Percentiles rank a stretch among this genome's conserved stretches.
phyloP scores from a whole-genome alignment of 1,139 yeast species.

The Candida smagusa region DNA sequence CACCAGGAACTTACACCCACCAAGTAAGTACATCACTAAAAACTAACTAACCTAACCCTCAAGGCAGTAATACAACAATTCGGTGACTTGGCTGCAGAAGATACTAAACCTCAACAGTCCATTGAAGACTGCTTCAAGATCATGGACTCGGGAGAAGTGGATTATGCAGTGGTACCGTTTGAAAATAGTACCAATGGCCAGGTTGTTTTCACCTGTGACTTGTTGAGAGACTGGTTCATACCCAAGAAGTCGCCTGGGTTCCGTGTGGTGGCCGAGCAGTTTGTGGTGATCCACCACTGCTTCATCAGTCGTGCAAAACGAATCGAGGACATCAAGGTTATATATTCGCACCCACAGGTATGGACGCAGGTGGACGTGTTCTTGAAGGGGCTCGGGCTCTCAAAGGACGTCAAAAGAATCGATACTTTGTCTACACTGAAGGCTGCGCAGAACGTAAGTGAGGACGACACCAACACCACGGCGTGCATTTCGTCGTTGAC shows the following conservation, averaged over 20 bases:
- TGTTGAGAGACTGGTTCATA: slow-evolving; percentile 64
- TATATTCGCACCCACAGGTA: slow-evolving; percentile 95
- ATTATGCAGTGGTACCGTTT: slow-evolving; percentile 82
- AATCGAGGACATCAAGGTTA: slow-evolving; percentile 44
- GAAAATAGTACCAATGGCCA: slow-evolving; percentile 96
- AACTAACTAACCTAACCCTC: slow-evolving; percentile 11
- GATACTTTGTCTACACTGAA: slow-evolving; percentile 79
- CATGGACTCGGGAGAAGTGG: slow-evolving; percentile 46
- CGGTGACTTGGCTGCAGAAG: slow-evolving; percentile 17
- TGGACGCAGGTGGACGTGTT: slow-evolving; percentile 86
- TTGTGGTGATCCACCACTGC: slow-evolving; percentile 79
- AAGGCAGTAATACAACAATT: slow-evolving; percentile 81
- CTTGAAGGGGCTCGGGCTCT: slow-evolving; percentile 32
- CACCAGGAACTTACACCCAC: slow-evolving; percentile 87
- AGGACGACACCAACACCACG: slow-evolving; percentile 33
- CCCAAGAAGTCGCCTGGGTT: slow-evolving; percentile 26
- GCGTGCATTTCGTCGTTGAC: slow-evolving; percentile 51
- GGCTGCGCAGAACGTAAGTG: slow-evolving; percentile 67
- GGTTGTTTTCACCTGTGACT: slow-evolving; percentile 80
- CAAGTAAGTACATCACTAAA: slow-evolving; percentile 55
- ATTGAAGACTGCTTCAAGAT: slow-evolving; percentile 65
- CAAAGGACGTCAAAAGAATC: slow-evolving; percentile 39
- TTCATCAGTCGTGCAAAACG: slow-evolving; percentile 51
- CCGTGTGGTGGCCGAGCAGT: slow-evolving; percentile 70
- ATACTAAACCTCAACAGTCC: slow-evolving; percentile 42